These are phyloP conservation scores for Magnolia officinalis DNA, from an alignment of 164 flowering plant genomes.

Conservation along the genomic window DNA sequence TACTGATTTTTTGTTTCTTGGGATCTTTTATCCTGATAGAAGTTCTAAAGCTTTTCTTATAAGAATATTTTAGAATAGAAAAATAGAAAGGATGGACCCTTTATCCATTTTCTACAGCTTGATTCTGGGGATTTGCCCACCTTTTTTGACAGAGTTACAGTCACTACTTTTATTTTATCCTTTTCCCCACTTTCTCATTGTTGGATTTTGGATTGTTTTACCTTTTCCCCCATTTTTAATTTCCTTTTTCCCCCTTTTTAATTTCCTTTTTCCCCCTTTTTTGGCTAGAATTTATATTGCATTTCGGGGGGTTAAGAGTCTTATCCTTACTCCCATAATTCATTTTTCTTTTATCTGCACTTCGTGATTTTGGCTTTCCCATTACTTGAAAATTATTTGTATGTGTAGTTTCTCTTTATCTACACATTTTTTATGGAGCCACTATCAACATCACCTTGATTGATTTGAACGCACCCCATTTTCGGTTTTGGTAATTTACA, in stretches of 20 bases:
- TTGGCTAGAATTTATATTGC: neutral
- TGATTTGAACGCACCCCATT: neutral
- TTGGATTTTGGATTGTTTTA: neutral
- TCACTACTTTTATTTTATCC: neutral
- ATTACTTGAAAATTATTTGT: neutral
- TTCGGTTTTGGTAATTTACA: too few species aligned
- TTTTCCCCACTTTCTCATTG: neutral
- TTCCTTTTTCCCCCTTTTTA: neutral
- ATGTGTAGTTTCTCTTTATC: neutral
- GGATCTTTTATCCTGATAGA: neutral
- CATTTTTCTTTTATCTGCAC: neutral
- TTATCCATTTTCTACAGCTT: neutral
- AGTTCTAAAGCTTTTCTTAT: neutral
- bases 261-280: neutral
- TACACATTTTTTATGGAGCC: neutral
- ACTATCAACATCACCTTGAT: neutral
- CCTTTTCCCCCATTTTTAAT: neutral
- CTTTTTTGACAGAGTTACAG: neutral
- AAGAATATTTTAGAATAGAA: neutral
- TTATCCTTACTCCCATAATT: neutral
- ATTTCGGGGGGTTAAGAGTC: neutral
- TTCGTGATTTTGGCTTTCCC: neutral
- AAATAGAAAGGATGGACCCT: neutral
- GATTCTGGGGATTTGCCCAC: neutral
- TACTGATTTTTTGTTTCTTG: neutral